Evolutionary conservation across 805 yeast genomes (phyloP), one percentile per base, ranked within the genome.

Genomic region (Candida tammaniensis): DNA sequence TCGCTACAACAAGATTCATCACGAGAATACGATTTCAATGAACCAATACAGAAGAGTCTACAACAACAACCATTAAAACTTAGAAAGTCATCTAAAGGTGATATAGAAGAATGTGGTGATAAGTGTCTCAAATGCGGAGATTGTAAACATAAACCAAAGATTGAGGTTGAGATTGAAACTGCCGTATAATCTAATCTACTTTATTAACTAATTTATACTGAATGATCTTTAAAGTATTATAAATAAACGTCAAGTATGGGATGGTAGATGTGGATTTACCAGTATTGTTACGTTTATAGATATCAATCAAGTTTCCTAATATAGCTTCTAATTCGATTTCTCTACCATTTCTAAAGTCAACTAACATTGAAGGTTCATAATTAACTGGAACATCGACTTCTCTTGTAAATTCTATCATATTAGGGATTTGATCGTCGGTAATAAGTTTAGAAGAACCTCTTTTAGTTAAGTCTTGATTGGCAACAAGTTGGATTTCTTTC

Each of bases 211-310:
- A 24, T 23, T 19, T 65, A 47, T 72, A 73, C 58, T 85, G 94
- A 27, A 72, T 70, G 40, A 81, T 70, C 30, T 70, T 68, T 42
- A 85, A 66, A 38, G 84, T 61, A 18, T 67, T 57, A 56, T 85
- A 85, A 18, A 86, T 43, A 33, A 76, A 54, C 3, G 67, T 55
- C 37, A 86, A 68, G 2, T 70, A 61, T 0, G 95, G 95, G 7
- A 35, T 30, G 7, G 16, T 5, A 9, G 18, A 24, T 7, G 13
- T 24, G 7, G 14, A 3, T 0, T 87, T 69, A 24, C 39, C 42
- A 7, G 70, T 63, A 3, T 60, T 59, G 35, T 62, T 57, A 26
- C 49, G 49, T 29, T 49, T 42, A 0, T 72, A 74, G 10, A 66
- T 54, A 33, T 47, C 49, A 21, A 65, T 47, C 4, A 67, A 59